Percentiles rank a stretch among this genome's conserved stretches.
Evolutionary conservation across 2,329 filamentous ascomycete genomes (phyloP).

Genomic region (Penicillium nordicum): DNA sequence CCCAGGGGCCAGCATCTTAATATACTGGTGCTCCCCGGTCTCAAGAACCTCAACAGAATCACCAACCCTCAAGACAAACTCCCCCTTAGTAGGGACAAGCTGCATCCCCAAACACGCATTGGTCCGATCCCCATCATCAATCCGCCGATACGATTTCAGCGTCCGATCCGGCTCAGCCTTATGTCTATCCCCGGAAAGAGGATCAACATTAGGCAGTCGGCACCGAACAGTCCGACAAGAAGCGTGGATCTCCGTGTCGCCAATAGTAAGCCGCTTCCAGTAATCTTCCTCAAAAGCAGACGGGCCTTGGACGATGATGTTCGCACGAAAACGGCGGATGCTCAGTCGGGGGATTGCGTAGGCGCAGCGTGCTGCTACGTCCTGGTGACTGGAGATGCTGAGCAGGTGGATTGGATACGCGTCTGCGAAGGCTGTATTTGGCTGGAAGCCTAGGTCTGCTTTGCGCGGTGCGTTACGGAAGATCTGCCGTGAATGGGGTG

Average conservation of each 20-base stretch:
- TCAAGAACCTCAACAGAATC: slow-evolving; percentile 42
- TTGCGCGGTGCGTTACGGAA: slow-evolving; percentile 53
- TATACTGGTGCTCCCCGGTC: slow-evolving; percentile 44
- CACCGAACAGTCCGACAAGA: slow-evolving; percentile 58
- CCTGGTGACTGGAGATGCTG: slow-evolving; percentile 53
- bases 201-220: slow-evolving; percentile 58
- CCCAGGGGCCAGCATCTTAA: slow-evolving; percentile 39
- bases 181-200: slow-evolving; percentile 51
- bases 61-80: slow-evolving; percentile 37
- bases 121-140: slow-evolving; percentile 50
- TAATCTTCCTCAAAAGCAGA: slow-evolving; percentile 54
- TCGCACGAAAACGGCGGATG: slow-evolving; percentile 56
- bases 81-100: slow-evolving; percentile 39
- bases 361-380: slow-evolving; percentile 46
- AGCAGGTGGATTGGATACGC: slow-evolving; percentile 58
- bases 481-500: slow-evolving; percentile 47
- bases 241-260: slow-evolving; percentile 42
- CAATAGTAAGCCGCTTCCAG: slow-evolving; percentile 54
- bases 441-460: slow-evolving; percentile 51
- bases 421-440: slow-evolving; percentile 55
- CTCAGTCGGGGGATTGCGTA: slow-evolving; percentile 44
- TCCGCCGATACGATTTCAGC: slow-evolving; percentile 48
- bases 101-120: slow-evolving; percentile 55
- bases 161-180: slow-evolving; percentile 48
- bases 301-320: slow-evolving; percentile 55